Evolutionary conservation across 2,329 filamentous ascomycete species (phyloP).

Genomic region (Botrytis pseudocinerea): DNA sequence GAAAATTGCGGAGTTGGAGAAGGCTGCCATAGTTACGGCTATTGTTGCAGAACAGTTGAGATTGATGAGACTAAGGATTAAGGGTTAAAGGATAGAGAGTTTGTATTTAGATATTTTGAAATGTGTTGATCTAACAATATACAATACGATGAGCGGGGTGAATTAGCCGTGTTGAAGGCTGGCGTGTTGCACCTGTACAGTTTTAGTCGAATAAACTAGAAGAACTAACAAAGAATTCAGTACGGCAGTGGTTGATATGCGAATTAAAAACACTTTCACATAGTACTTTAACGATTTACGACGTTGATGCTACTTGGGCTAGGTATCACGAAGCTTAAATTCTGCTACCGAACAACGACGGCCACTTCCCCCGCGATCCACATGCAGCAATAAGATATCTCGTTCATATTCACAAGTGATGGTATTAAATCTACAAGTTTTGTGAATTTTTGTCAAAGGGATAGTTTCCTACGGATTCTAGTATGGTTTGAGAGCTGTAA

Average conservation of each 20-base stretch:
- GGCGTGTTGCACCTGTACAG: not conserved
- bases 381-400: not conserved
- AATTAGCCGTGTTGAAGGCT: not conserved
- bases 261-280: not conserved
- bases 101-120: not conserved
- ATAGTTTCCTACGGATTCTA: not conserved
- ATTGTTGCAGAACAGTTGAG: not conserved
- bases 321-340: too few relatives aligned
- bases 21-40: not conserved
- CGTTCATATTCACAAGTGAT: not conserved
- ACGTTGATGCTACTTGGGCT: not conserved
- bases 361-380: not conserved
- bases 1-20: not conserved
- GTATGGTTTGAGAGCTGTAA: not conserved
- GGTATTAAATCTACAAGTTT: not conserved
- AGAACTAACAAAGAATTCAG: not conserved
- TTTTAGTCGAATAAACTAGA: not conserved
- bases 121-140: not conserved
- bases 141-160: not conserved
- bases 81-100: not conserved
- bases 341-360: not conserved
- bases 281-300: not conserved
- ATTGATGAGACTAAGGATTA: not conserved
- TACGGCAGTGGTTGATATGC: not conserved
- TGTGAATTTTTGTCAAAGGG: accelerated